phyloP scores from a whole-genome alignment of 2,329 filamentous ascomycete genomes.

The Colletotrichum coccodes region DNA sequence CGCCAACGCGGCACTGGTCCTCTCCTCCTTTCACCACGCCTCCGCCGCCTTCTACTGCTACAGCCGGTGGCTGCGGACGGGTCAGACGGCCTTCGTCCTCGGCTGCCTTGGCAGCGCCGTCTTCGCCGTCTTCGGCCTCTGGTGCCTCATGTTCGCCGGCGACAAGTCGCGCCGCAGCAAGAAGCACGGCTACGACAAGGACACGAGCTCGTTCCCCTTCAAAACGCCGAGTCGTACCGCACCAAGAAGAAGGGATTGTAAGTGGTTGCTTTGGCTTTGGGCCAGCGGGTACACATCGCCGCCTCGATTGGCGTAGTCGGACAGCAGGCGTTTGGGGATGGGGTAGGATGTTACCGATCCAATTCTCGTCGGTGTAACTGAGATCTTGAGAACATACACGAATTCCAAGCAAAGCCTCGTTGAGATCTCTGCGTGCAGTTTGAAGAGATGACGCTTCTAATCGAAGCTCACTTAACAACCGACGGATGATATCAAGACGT shows the following conservation, averaged over 20 bases:
- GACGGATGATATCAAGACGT: not conserved
- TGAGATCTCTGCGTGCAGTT: not conserved
- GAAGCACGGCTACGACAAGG: constrained; percentile 49
- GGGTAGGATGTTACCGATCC: not conserved
- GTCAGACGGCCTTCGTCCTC: constrained; percentile 67
- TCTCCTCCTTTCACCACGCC: constrained; percentile 75
- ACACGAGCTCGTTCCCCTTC: constrained; percentile 51
- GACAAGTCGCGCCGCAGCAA: constrained; percentile 49
- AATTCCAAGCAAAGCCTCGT: not conserved
- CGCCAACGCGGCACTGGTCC: constrained; percentile 71
- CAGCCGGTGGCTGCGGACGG: constrained; percentile 64
- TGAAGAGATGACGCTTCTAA: not conserved
- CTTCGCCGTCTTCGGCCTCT: constrained; percentile 65
- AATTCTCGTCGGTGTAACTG: not conserved
- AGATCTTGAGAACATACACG: not conserved
- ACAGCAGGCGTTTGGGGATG: not conserved
- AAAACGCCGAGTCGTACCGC: constrained; percentile 49
- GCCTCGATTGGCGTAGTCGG: not conserved
- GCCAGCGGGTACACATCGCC: not conserved
- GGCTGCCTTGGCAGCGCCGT: constrained; percentile 66
- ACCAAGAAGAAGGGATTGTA: constrained; percentile 50
- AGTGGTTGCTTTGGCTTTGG: not conserved
- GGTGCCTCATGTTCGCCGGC: constrained; percentile 49
- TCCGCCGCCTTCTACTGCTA: constrained; percentile 74
- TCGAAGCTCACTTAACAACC: too few species aligned